Evolutionary conservation across 345 rosid genomes (phyloP).

Genomic region (Populus tremula): DNA sequence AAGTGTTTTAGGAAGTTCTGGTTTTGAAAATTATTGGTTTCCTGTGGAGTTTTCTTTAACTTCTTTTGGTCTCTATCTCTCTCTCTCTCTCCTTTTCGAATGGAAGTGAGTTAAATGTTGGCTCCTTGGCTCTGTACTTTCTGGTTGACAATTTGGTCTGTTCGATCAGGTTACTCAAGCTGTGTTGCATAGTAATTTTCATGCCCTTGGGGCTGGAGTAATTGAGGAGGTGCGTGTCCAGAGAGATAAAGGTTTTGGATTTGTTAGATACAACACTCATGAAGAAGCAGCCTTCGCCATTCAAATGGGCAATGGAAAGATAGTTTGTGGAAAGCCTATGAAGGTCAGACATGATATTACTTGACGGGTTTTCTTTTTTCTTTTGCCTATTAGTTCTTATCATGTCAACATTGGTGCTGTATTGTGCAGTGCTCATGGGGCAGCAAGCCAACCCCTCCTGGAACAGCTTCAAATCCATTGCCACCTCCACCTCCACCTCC

Average conservation of each 20-base stretch:
- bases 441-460: slow-evolving; percentile 86
- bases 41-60: neutral
- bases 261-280: slow-evolving; percentile 84
- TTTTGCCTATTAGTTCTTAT: neutral
- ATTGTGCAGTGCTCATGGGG: slow-evolving; percentile 86
- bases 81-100: neutral
- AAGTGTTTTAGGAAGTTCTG: neutral
- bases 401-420: slow-evolving; percentile 9
- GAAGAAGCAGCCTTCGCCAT: slow-evolving; percentile 89
- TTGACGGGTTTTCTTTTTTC: neutral
- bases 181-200: slow-evolving; percentile 88
- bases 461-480: slow-evolving; percentile 86
- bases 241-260: slow-evolving; percentile 95
- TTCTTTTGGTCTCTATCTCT: neutral
- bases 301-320: slow-evolving; percentile 80
- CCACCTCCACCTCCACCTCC: slow-evolving; percentile 92
- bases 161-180: slow-evolving; percentile 61
- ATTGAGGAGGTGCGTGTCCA: slow-evolving; percentile 96
- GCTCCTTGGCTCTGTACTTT: neutral
- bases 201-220: slow-evolving; percentile 80
- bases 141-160: slow-evolving; percentile 5
- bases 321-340: slow-evolving; percentile 73
- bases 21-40: slow-evolving; percentile 1
- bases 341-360: slow-evolving; percentile 48
- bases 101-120: neutral